Evolutionary conservation across 2,329 filamentous ascomycete genomes (phyloP).

Genomic region (Fonsecaea pedrosoi): DNA sequence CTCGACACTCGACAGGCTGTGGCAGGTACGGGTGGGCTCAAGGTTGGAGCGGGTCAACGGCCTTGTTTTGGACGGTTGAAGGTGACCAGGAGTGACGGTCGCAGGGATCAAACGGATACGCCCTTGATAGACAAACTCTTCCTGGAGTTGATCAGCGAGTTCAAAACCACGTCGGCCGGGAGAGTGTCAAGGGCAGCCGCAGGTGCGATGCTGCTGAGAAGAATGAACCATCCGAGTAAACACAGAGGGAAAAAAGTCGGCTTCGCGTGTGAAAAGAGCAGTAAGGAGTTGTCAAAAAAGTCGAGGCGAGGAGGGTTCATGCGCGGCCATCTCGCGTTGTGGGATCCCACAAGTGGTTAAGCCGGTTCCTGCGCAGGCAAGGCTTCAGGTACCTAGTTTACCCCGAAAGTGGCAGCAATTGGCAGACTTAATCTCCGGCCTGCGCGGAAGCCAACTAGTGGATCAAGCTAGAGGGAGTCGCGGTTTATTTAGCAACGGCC

Average conservation of each 20-base stretch:
- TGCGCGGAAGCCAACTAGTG: slow-evolving; percentile 19
- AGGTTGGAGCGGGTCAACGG: not conserved
- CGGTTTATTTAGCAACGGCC: slow-evolving; percentile 16
- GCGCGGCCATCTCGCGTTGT: slow-evolving; percentile 23
- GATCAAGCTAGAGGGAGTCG: slow-evolving; percentile 8
- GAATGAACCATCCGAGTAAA: slow-evolving; percentile 1
- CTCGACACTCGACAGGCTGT: not conserved
- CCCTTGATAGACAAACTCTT: not conserved
- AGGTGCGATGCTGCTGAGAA: not conserved
- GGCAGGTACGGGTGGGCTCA: slow-evolving; percentile 3
- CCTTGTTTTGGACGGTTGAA: slow-evolving; percentile 1
- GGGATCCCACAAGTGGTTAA: slow-evolving; percentile 14
- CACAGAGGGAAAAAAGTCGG: slow-evolving; percentile 1
- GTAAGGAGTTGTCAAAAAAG: slow-evolving; percentile 22
- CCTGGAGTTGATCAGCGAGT: not conserved
- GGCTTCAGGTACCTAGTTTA: slow-evolving; percentile 8
- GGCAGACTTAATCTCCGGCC: slow-evolving; percentile 23
- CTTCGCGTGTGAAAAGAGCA: slow-evolving; percentile 9
- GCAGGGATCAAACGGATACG: not conserved
- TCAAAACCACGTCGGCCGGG: not conserved
- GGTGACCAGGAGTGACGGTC: slow-evolving; percentile 7
- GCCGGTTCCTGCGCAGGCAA: not conserved
- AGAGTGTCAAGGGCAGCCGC: not conserved
- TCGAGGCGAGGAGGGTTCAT: slow-evolving; percentile 20
- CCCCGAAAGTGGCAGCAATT: slow-evolving; percentile 16